Conservation (phyloP, 805 yeast genomes). For the Candida hispaniensis region DNA sequence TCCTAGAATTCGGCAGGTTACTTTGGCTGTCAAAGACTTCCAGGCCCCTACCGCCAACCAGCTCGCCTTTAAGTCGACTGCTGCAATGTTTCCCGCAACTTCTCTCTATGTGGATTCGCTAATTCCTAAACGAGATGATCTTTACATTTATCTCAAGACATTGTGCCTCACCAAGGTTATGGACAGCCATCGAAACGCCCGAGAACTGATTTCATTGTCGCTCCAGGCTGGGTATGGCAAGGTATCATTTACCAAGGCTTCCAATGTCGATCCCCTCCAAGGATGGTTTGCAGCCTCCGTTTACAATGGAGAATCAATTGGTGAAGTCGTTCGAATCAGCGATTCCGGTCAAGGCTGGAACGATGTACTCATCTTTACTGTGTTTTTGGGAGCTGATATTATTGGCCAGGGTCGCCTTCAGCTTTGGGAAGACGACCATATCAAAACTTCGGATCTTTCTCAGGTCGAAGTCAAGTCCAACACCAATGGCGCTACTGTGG, state of each 20-base stretch:
- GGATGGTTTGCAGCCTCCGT: constrained; percentile 68
- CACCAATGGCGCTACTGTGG: constrained; percentile 33
- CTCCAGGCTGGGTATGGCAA: constrained; percentile 42
- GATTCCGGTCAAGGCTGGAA: constrained; percentile 39
- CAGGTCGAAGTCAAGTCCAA: constrained; percentile 7
- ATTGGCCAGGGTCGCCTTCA: constrained; percentile 48
- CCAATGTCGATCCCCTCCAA: constrained; percentile 43
- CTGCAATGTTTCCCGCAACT: constrained; percentile 51
- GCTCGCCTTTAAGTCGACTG: constrained; percentile 30
- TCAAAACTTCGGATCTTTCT: constrained; percentile 5
- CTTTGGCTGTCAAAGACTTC: constrained; percentile 64
- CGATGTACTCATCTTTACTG: constrained; percentile 44
- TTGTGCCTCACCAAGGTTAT: constrained; percentile 19
- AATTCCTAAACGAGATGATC: constrained; percentile 21
- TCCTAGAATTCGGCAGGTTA: constrained; percentile 64
- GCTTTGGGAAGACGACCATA: constrained; percentile 24
- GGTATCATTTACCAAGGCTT: constrained; percentile 53
- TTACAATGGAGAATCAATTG: constrained; percentile 56
- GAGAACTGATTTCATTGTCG: constrained; percentile 40
- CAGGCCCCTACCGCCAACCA: constrained; percentile 31
- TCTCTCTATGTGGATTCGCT: constrained; percentile 21
- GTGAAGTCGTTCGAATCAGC: constrained; percentile 57
- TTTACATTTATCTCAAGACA: constrained; percentile 22
- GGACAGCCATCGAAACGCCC: too few relatives aligned
- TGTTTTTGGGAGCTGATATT: constrained; percentile 53